Base-by-base conservation (phyloP, 2,329 filamentous ascomycete genomes). In the Zymoseptoria tritici region DNA sequence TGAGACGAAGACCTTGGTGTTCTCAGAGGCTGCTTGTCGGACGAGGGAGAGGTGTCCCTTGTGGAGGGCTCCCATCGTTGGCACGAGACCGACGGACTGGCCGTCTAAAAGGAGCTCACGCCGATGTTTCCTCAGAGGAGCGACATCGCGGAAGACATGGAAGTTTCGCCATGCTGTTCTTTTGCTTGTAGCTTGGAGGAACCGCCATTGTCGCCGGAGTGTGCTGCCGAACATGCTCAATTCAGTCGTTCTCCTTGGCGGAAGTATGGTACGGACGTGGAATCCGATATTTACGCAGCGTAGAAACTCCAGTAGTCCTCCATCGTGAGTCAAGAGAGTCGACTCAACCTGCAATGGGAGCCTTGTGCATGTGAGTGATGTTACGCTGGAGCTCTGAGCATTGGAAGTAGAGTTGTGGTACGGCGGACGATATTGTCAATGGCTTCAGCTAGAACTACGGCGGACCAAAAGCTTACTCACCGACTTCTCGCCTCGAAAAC, bases 1-100 rank as follows among this genome's bases (percentile, higher is more conserved):
- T 72, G 88, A 91, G 58, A 99, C 89, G 62, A 97, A 86, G 59
- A 97, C 89, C 67, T 91, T 84, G 65, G 89, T 88, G 76, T 91
- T 94, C 69, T 96, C 90, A 54, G 81, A 79, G 1, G 92, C 92
- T 2, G 94, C 94, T 67, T 86, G 83, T 60, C 90, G 88, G 69
- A 96, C 88, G 21, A 99, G 83, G 3, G 89, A 89, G 56, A 96
- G 77, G 76, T 99, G 94, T 49, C 94, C 94, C 58, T 86, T 83
- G 75, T 99, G 94, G n/a, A 99, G 82, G 55, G 94, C 94, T 63
- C 94, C 94, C 94, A 99, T 97, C 31, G 94, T 99, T 1, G 94
- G 94, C 42, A 99, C 91, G 26, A 99, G 85, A 60, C 89, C 91
- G 60, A 99, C 86, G 52, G 86, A 86, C 59, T 87, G 84, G 67